A percentile compares a stretch with the other conserved stretches of the same genome.
These are phyloP conservation scores for Dryadomyces quercus-mongolicae DNA, from an alignment of 2,329 filamentous ascomycete species.

Conservation along the genomic window DNA sequence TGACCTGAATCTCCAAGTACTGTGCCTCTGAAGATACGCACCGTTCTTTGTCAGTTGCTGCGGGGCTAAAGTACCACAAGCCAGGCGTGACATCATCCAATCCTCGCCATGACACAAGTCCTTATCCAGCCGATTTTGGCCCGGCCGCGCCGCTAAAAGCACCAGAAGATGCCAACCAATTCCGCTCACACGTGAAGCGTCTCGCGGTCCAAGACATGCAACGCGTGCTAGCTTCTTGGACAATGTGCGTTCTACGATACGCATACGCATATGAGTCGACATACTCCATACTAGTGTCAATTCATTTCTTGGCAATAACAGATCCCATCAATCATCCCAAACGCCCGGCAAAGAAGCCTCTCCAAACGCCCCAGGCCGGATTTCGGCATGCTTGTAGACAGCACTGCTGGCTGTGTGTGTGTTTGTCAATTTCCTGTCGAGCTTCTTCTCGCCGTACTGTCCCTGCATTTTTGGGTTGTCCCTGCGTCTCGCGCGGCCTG, in stretches of 20 bases:
- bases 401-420: background rate
- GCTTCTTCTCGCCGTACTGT: background rate
- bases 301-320: background rate
- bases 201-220: too few species aligned
- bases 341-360: background rate
- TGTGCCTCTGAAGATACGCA: background rate
- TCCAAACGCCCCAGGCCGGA: background rate
- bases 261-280: too few species aligned
- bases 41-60: background rate
- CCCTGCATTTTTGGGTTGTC: too few species aligned
- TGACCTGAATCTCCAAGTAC: background rate
- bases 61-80: background rate
- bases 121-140: background rate
- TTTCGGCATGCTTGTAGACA: background rate
- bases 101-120: background rate
- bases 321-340: background rate
- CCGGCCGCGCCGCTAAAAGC: background rate
- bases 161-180: background rate
- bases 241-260: too few species aligned
- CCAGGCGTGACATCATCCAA: background rate
- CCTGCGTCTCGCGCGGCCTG: background rate
- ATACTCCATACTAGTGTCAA: too few species aligned
- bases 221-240: too few species aligned
- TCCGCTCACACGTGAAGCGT: background rate
- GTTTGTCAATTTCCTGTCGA: background rate